phyloP scores from a whole-genome alignment of 495 filamentous ascomycete species.

The Xylaria longipes region DNA sequence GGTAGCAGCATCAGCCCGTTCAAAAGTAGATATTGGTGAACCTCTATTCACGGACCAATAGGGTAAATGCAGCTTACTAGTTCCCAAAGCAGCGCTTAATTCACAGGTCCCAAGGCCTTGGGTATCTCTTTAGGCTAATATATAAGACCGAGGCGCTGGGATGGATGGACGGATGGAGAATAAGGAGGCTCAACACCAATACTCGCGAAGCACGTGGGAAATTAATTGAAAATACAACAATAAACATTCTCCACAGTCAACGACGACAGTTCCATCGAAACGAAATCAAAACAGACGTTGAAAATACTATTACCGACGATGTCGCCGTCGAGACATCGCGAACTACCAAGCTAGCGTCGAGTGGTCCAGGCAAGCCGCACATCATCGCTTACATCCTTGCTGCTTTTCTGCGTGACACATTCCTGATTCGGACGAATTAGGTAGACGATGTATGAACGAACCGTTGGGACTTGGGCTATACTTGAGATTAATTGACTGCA shows the following conservation, averaged over 20 bases:
- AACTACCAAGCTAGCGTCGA: constrained; percentile 9
- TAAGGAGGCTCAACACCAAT: constrained; percentile 14
- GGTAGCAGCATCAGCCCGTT: background rate
- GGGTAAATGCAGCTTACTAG: background rate
- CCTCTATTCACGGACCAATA: background rate
- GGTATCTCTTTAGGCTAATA: constrained; percentile 18
- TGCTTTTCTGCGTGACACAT: constrained; percentile 1
- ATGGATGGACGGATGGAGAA: background rate
- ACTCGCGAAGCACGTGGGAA: constrained; percentile 16
- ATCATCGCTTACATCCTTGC: constrained; percentile 2
- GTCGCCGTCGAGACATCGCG: background rate
- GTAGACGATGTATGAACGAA: background rate
- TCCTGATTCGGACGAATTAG: background rate
- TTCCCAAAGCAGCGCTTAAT: background rate
- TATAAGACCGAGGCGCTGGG: constrained; percentile 4
- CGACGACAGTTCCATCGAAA: background rate
- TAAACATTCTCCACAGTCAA: constrained; percentile 1
- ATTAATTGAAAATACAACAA: background rate
- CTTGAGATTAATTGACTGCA: background rate
- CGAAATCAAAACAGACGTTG: background rate
- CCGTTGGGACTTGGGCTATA: background rate
- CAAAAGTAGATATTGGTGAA: background rate
- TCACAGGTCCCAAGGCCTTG: constrained; percentile 5
- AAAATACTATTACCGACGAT: background rate
- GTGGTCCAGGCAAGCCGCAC: background rate